Evolutionary conservation across 2,329 filamentous ascomycete genomes (phyloP).

Genomic region (Juglanconis oblonga): DNA sequence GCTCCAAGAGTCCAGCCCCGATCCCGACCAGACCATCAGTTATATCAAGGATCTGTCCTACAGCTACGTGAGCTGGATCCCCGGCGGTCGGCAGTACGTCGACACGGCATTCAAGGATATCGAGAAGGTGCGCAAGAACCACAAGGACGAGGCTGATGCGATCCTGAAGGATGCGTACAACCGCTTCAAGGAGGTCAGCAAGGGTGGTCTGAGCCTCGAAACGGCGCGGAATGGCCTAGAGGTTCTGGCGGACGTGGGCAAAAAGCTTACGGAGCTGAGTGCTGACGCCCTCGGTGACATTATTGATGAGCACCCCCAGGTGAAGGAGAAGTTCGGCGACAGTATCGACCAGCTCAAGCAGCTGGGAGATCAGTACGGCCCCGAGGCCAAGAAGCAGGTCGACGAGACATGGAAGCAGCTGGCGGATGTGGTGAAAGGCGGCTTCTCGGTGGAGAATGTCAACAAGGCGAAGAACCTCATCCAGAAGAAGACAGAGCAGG

Average conservation of each 20-base stretch:
- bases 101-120: slow-evolving; percentile 69
- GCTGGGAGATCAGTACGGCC: slow-evolving; percentile 67
- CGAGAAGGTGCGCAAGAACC: slow-evolving; percentile 64
- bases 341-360: slow-evolving; percentile 67
- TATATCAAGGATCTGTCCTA: slow-evolving; percentile 65
- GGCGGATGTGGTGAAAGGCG: slow-evolving; percentile 59
- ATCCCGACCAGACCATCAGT: slow-evolving; percentile 63
- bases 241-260: slow-evolving; percentile 59
- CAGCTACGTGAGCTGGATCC: slow-evolving; percentile 69
- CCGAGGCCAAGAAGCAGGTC: slow-evolving; percentile 73
- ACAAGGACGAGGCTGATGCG: slow-evolving; percentile 67
- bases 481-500: slow-evolving; percentile 66
- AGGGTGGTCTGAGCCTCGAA: slow-evolving; percentile 58
- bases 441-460: slow-evolving; percentile 50
- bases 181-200: slow-evolving; percentile 61
- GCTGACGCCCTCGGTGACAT: slow-evolving; percentile 63
- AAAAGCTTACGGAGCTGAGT: slow-evolving; percentile 58
- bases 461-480: slow-evolving; percentile 60
- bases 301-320: slow-evolving; percentile 68
- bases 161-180: slow-evolving; percentile 66
- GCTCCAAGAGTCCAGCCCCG: slow-evolving; percentile 60
- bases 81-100: slow-evolving; percentile 66
- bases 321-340: slow-evolving; percentile 70
- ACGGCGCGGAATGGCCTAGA: slow-evolving; percentile 60
- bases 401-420: slow-evolving; percentile 69